A percentile compares a stretch with the other conserved stretches of the same genome.
Conservation (phyloP, 106 monocot species). For the Phalaenopsis equestris region DNA sequence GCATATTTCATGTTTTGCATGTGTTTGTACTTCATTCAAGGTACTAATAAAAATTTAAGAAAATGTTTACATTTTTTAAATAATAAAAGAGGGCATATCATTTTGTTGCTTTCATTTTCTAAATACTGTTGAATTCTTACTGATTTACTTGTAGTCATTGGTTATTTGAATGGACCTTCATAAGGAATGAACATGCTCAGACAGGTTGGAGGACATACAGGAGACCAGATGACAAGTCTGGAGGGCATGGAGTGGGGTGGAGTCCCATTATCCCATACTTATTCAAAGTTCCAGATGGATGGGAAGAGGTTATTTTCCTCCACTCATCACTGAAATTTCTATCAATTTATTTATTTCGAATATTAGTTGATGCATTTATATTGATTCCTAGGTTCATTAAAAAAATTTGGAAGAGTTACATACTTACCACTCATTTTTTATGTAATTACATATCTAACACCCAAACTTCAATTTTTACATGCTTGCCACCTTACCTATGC, state of each 20-base stretch:
- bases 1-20: no score
- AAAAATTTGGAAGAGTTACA: neutral
- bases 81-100: no score
- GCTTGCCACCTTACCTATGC: no score
- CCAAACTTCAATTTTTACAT: no score
- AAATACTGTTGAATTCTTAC: neutral
- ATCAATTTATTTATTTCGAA: neutral
- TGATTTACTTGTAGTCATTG: neutral
- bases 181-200: constrained; percentile 52
- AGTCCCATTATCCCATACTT: constrained; percentile 92
- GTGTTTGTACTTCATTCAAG: no score
- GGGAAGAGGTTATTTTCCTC: constrained; percentile 59
- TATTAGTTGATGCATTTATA: no score
- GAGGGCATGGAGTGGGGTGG: constrained; percentile 98
- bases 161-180: constrained; percentile 14
- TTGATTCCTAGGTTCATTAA: neutral
- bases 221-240: constrained; percentile 93
- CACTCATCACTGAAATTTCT: neutral
- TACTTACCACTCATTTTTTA: no score
- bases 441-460: no score
- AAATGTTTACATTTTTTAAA: no score
- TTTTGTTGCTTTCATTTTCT: neutral
- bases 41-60: no score
- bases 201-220: constrained; percentile 95
- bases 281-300: constrained; percentile 69